A percentile compares a stretch with the other conserved stretches of the same genome.
Evolutionary conservation across 2,329 filamentous ascomycete genomes (phyloP).

Genomic region (Didymella arachidicola): DNA sequence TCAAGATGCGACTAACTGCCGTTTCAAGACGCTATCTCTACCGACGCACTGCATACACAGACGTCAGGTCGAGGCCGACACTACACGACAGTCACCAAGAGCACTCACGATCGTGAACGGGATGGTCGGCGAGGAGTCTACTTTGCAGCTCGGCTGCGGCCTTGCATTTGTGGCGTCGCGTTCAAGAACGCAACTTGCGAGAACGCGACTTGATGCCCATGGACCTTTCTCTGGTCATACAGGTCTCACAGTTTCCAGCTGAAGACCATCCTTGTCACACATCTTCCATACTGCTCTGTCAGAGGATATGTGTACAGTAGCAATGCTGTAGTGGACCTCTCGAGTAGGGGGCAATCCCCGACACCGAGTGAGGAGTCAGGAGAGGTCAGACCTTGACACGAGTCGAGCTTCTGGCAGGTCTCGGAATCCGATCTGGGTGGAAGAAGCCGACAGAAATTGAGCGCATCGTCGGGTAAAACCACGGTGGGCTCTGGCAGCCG

Average conservation of each 20-base stretch:
- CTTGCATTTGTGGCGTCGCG: constrained; percentile 14
- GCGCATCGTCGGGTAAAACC: constrained; percentile 19
- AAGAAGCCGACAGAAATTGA: constrained; percentile 49
- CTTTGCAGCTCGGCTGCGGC: constrained; percentile 15
- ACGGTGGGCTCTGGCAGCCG: constrained; percentile 34
- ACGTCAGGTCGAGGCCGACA: constrained; percentile 4
- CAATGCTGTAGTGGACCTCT: constrained; percentile 26
- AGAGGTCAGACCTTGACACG: constrained; percentile 36
- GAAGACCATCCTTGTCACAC: constrained; percentile 3
- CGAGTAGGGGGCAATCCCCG: constrained; percentile 42
- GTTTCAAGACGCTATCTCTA: constrained; percentile 1
- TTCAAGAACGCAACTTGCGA: constrained; percentile 3
- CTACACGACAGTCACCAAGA: constrained; percentile 1
- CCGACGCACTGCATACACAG: not conserved
- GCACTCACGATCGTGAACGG: constrained; percentile 2
- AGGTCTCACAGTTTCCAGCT: constrained; percentile 1
- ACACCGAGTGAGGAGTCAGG: constrained; percentile 27
- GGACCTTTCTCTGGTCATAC: constrained; percentile 23
- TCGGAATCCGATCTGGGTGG: constrained; percentile 30
- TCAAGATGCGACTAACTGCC: constrained; percentile 14
- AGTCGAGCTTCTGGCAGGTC: constrained; percentile 32
- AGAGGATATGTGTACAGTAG: constrained; percentile 1
- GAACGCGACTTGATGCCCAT: constrained; percentile 10
- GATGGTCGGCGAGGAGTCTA: constrained; percentile 24
- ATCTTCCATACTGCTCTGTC: not conserved